Evolutionary conservation across 345 rosid species (phyloP), one percentile per base, ranked within the genome.

Genomic region (Populus tremula): DNA sequence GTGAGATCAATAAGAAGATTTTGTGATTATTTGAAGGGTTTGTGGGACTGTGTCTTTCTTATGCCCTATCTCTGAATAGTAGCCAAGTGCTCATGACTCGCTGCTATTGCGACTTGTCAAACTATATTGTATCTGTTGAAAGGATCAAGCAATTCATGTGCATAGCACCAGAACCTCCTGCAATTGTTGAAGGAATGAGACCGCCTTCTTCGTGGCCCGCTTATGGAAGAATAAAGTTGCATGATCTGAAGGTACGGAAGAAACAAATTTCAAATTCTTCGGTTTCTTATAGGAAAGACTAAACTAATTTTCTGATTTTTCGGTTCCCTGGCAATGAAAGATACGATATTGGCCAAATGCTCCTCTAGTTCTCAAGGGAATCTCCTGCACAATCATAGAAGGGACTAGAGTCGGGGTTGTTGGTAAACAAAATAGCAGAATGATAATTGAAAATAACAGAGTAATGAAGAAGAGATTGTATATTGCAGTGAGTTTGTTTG

Each of bases 321-420:
- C 5, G 68, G 35, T 5, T 69, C 50, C 38, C 41, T n/a, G 71
- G 47, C 29, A 27, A 69, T 43, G 47, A 69, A 16, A 82, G 79
- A 23, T 82, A n/a, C 77, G 76, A 56, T 79, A 83, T 21, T 76
- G 83, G 10, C 80, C 80, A 35, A 83, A 73, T 77, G 49, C 76
- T 36, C 83, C 85, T 0, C 29, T 83, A 9, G 78, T 79, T 27
- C 77, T 79, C 10, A 76, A 79, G 53, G 85, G 80, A 9, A 83
- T 83, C 64, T 74, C 88, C 1, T 88, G 93, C 80, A 88, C 81
- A 18, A 87, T 88, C 27, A 72, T 75, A 0, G 93, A 91, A 76
- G 91, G 89, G 16, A 61, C 77, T 71, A 87, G 84, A 85, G 87
- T 86, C 0, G 93, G 93, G 36, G 86, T 87, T 50, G 91, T 87